These are phyloP conservation scores for Tephrocybe sp. DNA, from an alignment of 768 basidiomycete species.

Conservation along the genomic window DNA sequence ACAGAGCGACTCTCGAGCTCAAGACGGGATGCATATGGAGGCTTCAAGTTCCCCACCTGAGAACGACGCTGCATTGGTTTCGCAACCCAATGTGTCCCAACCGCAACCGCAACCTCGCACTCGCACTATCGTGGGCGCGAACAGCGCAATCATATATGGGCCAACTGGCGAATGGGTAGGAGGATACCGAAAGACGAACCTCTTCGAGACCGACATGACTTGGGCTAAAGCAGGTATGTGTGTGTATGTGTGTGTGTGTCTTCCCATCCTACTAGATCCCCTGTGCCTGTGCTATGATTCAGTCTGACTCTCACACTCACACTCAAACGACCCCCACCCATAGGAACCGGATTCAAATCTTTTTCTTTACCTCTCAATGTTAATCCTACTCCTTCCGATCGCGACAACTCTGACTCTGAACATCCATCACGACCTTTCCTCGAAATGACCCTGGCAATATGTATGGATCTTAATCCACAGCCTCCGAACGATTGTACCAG, in stretches of 20 bases:
- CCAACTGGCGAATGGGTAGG: conserved; percentile 63
- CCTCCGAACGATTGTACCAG: conserved; percentile 46
- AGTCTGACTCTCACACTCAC: too few species aligned
- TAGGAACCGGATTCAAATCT: conserved; percentile 66
- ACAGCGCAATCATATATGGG: conserved; percentile 69
- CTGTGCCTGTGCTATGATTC: too few species aligned
- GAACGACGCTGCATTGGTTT: too few species aligned
- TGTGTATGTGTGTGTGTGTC: neutral
- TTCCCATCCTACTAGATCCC: too few species aligned
- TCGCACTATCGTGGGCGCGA: conserved; percentile 47
- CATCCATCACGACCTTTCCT: conserved; percentile 58
- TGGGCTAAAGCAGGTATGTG: conserved; percentile 80
- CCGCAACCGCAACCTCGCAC: too few species aligned
- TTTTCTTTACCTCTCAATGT: conserved; percentile 11
- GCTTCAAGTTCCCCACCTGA: neutral
- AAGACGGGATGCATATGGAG: conserved; percentile 11
- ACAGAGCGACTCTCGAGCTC: neutral
- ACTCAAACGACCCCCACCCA: too few species aligned
- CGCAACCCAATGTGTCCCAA: too few species aligned
- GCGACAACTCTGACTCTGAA: conserved; percentile 37
- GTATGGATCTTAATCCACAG: conserved; percentile 77
- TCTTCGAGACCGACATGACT: conserved; percentile 71
- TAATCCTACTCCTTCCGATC: neutral
- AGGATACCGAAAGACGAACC: conserved; percentile 78
- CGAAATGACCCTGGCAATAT: conserved; percentile 72